Evolutionary conservation across 2,329 filamentous ascomycete species (phyloP).

Genomic region (Proliferodiscus dingleyae): DNA sequence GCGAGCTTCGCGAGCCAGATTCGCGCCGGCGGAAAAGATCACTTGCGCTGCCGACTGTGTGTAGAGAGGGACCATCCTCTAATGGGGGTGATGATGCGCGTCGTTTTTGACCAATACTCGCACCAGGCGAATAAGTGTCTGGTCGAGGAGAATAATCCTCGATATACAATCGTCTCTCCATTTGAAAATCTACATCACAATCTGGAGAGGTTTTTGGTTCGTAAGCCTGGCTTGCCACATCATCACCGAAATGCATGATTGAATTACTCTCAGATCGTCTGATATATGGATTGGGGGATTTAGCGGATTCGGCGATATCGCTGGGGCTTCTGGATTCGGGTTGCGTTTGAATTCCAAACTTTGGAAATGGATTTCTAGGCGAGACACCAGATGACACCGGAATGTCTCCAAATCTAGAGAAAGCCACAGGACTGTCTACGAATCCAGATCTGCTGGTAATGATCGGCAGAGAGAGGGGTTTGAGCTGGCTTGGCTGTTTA

Average conservation of each 20-base stretch:
- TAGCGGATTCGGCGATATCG: conserved; percentile 28
- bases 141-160: conserved; percentile 41
- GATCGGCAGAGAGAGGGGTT: conserved; percentile 33
- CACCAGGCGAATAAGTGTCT: conserved; percentile 27
- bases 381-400: conserved; percentile 28
- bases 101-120: conserved; percentile 53
- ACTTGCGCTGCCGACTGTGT: conserved; percentile 30
- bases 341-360: conserved; percentile 19
- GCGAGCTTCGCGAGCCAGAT: conserved; percentile 49
- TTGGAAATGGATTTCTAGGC: conserved; percentile 23
- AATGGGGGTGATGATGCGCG: conserved; percentile 57
- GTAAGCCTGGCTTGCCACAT: conserved; percentile 52
- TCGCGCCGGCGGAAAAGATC: conserved; percentile 35
- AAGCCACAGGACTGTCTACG: conserved; percentile 27
- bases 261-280: conserved; percentile 45
- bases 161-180: conserved; percentile 49
- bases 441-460: conserved; percentile 25
- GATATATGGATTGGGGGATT: conserved; percentile 26
- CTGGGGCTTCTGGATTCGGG: conserved; percentile 29
- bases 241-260: conserved; percentile 38
- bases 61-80: conserved; percentile 39
- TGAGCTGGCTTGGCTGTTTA: conserved; percentile 27
- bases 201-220: conserved; percentile 46
- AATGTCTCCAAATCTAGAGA: conserved; percentile 28
- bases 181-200: conserved; percentile 40